Conservation (phyloP, 2,329 filamentous ascomycete species). For the Bipolaris gigantea region DNA sequence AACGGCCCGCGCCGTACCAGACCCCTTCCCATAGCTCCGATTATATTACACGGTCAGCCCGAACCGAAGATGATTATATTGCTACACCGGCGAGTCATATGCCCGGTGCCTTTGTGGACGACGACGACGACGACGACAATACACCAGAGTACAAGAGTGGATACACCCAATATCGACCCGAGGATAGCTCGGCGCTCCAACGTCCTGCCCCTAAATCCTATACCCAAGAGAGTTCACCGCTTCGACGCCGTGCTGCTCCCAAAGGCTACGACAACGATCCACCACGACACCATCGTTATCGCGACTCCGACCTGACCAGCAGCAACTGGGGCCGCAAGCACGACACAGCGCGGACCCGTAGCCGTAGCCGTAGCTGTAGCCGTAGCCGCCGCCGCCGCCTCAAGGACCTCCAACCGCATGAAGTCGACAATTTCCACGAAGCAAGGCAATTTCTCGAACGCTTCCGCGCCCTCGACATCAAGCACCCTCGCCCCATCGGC, state of each 20-base stretch:
- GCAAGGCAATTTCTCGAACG: background rate
- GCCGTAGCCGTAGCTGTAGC: background rate
- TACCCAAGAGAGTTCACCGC: background rate
- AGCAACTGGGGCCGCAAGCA: background rate
- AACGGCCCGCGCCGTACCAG: background rate
- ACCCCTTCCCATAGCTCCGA: constrained; percentile 3
- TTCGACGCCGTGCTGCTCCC: background rate
- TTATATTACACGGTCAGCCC: constrained; percentile 2
- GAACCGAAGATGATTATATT: constrained; percentile 10
- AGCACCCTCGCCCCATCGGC: background rate
- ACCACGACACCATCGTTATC: background rate
- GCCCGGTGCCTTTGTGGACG: background rate
- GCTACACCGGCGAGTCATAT: constrained; percentile 1
- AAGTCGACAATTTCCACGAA: background rate
- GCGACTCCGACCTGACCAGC: background rate
- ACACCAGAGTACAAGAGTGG: background rate
- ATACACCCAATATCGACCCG: background rate
- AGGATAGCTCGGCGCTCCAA: background rate
- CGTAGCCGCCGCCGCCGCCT: background rate
- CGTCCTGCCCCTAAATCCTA: background rate
- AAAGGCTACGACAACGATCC: background rate
- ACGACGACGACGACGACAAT: background rate
- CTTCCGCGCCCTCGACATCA: background rate
- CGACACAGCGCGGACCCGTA: background rate
- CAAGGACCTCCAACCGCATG: background rate